phyloP scores from a whole-genome alignment of 78 protist species.

The Acrasis kona region DNA sequence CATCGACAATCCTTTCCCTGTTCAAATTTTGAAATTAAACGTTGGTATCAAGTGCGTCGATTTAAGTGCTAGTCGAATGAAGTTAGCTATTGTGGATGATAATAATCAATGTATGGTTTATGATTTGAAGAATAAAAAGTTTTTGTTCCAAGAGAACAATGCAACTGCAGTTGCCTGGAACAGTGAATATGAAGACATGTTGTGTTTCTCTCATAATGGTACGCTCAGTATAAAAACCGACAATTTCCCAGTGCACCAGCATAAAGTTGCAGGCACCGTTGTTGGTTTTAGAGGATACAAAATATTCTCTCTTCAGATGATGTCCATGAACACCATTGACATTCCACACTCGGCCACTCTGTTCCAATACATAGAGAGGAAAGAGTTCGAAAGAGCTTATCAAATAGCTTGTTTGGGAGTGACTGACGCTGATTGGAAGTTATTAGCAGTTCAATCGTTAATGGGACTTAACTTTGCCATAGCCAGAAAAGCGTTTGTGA shows the following conservation, averaged over 20 bases:
- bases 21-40: conserved; percentile 16
- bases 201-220: conserved; percentile 43
- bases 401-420: conserved; percentile 61
- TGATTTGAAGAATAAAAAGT: conserved; percentile 28
- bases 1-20: conserved; percentile 63
- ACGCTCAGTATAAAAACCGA: conserved; percentile 56
- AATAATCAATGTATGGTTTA: conserved; percentile 33
- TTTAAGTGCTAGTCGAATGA: conserved; percentile 22
- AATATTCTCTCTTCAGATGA: conserved; percentile 50
- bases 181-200: conserved; percentile 44
- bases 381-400: conserved; percentile 37
- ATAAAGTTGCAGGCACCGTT: conserved; percentile 46
- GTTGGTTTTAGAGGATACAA: conserved; percentile 55
- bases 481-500: conserved; percentile 44
- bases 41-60: conserved; percentile 56
- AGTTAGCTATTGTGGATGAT: conserved; percentile 58
- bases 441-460: conserved; percentile 40
- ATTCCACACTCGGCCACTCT: conserved; percentile 58
- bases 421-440: conserved; percentile 48
- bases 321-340: conserved; percentile 48
- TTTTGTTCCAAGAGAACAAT: conserved; percentile 28
- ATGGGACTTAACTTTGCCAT: conserved; percentile 12
- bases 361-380: conserved; percentile 34
- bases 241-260: conserved; percentile 47
- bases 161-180: conserved; percentile 61